These are phyloP conservation scores for Aspergillus jensenii DNA, from an alignment of 2,329 filamentous ascomycete genomes.

Conservation along the genomic window DNA sequence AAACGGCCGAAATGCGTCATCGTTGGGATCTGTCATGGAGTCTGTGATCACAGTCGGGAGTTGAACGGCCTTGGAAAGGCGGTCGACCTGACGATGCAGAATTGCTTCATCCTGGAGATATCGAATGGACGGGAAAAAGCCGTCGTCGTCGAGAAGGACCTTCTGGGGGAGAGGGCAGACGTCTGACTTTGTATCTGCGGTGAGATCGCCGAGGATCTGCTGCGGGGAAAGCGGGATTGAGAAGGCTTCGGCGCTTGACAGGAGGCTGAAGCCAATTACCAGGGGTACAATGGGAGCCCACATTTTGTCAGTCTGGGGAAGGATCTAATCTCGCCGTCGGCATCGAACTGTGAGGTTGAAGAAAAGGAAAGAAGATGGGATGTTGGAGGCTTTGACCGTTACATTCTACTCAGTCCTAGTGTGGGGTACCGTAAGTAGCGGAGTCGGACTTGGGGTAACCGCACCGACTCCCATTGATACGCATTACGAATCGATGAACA, in stretches of 20 bases:
- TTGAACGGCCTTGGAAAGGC: slow-evolving; percentile 57
- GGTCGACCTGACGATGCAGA: slow-evolving; percentile 44
- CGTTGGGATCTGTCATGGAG: slow-evolving; percentile 48
- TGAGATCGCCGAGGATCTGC: slow-evolving; percentile 18
- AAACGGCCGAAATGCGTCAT: slow-evolving; percentile 61
- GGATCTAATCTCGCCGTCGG: not conserved
- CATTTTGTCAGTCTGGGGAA: not conserved
- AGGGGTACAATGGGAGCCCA: not conserved
- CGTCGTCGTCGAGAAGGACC: slow-evolving; percentile 27
- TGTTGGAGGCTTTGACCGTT: not conserved
- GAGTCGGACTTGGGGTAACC: too few species aligned
- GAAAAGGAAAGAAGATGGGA: not conserved
- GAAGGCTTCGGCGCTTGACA: slow-evolving; percentile 16
- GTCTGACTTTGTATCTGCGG: slow-evolving; percentile 6
- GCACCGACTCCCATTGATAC: too few species aligned
- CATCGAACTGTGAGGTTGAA: not conserved
- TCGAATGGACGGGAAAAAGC: slow-evolving; percentile 26
- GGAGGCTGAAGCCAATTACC: slow-evolving; percentile 9
- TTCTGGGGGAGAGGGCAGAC: slow-evolving; percentile 33
- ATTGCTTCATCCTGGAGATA: slow-evolving; percentile 31
- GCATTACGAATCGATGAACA: too few species aligned
- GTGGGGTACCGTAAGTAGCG: too few species aligned
- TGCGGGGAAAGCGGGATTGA: slow-evolving; percentile 26
- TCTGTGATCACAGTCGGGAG: slow-evolving; percentile 49
- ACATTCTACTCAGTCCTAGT: too few species aligned